Evolutionary conservation across 2,329 filamentous ascomycete genomes (phyloP), one percentile per base, ranked within the genome.

Genomic region (Curvularia spicifera): DNA sequence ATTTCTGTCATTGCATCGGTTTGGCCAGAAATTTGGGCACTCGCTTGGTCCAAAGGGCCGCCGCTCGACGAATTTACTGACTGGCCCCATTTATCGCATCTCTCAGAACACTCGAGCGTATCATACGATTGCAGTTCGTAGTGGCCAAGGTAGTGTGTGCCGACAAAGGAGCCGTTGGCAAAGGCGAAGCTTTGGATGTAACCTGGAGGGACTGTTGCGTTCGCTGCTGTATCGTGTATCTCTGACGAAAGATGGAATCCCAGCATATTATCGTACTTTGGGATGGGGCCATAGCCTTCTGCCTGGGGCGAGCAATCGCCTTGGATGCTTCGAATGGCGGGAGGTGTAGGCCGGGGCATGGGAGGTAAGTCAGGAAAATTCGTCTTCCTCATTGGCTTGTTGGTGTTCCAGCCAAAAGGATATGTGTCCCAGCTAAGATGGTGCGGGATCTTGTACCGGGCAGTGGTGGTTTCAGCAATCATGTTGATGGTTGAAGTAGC

Each of bases 111-210:
- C 6, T 29, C 51, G 6, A 18, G 13, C 10, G 52, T n/a, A 24
- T 49, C 26, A 37, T 47, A 59, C 8, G 56, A n/a, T 2, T 24
- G 15, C 2, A 59, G 42, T 24, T 59, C 52, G 33, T 29, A 46
- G 28, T 48, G 53, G 0, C 56, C 52, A 9, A 59, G 56, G 24
- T 59, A 59, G 7, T 5, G 1, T 1, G 7, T 12, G 9, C 52
- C 56, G 24, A 46, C 22, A 2, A 56, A 59, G 0, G 56, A 59
- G 10, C 52, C 56, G 10, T 24, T 45, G 4, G 15, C 18, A 6
- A 13, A 24, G 4, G 5, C 20, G 24, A 56, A 59, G 18, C 22
- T 39, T 5, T 10, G 33, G 3, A 12, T 31, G 22, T 59, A 56
- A 22, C 28, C 33, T 5, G 6, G 5, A 22, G 56, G 56, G 4